phyloP scores from a whole-genome alignment of 352 stramenopile genomes.

The Phytophthora sansomeana region DNA sequence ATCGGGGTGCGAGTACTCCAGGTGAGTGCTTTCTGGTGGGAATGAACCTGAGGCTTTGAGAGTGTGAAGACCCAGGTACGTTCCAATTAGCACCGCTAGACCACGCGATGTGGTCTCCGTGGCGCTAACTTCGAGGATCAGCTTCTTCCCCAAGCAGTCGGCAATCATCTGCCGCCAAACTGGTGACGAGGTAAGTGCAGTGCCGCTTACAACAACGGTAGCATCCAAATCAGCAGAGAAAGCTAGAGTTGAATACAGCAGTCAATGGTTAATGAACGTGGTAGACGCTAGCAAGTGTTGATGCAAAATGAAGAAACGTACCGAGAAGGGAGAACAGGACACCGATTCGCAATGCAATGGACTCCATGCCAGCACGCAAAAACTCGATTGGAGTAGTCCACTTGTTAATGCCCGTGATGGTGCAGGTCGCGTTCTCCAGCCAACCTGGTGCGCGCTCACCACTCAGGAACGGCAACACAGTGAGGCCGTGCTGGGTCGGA shows the following conservation, averaged over 20 bases:
- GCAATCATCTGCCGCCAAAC: conserved; percentile 91
- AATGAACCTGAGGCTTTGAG: conserved; percentile 51
- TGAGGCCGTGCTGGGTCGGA: conserved; percentile 78
- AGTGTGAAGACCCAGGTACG: conserved; percentile 66
- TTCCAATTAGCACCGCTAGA: conserved; percentile 76
- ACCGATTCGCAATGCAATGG: conserved; percentile 90
- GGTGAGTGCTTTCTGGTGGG: conserved; percentile 12
- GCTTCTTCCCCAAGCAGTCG: conserved; percentile 76
- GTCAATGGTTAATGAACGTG: conserved; percentile 1
- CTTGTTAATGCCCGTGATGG: conserved; percentile 93
- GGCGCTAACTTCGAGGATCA: conserved; percentile 69
- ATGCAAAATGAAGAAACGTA: conserved; percentile 25
- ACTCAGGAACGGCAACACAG: conserved; percentile 93
- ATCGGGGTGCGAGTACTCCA: conserved; percentile 54
- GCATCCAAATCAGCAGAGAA: conserved; percentile 60
- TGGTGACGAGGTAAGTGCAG: conserved; percentile 77
- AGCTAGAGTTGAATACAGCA: conserved; percentile 22
- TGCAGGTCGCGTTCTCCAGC: conserved; percentile 89
- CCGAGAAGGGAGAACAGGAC: conserved; percentile 87
- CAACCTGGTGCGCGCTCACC: conserved; percentile 94
- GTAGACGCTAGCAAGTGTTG: neutral
- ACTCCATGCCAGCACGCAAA: conserved; percentile 91
- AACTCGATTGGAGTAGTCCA: conserved; percentile 91
- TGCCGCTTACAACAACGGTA: conserved; percentile 79
- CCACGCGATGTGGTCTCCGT: conserved; percentile 88